Evolutionary conservation across 306 rosid species (phyloP).

Genomic region (Citrullus mucosospermus): DNA sequence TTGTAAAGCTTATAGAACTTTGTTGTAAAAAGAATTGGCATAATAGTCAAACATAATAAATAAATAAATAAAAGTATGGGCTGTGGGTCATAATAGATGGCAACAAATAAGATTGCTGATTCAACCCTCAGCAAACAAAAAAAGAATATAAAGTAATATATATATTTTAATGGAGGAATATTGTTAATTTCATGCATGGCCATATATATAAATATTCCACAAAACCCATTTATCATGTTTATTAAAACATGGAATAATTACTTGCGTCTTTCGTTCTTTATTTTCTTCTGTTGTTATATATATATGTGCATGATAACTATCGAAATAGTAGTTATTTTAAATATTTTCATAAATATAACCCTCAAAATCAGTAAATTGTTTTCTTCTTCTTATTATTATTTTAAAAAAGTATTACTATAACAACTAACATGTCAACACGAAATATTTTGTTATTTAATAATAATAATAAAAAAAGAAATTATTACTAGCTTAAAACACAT

Average conservation of each 20-base stretch:
- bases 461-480: background rate
- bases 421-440: background rate
- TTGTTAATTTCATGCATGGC: background rate
- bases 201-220: background rate
- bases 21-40: background rate
- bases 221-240: background rate
- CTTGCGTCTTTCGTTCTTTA: background rate
- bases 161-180: background rate
- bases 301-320: background rate
- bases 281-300: no score
- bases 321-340: background rate
- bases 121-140: no score
- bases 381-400: no score
- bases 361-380: no score
- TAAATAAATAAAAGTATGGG: background rate
- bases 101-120: background rate
- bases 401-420: no score
- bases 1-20: background rate
- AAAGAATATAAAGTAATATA: no score
- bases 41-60: background rate
- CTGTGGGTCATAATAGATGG: background rate
- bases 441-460: background rate
- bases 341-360: no score
- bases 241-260: background rate
- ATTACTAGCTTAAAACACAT: background rate